phyloP scores from a whole-genome alignment of 2,329 filamentous ascomycete genomes.

The Fusarium incarnatum region DNA sequence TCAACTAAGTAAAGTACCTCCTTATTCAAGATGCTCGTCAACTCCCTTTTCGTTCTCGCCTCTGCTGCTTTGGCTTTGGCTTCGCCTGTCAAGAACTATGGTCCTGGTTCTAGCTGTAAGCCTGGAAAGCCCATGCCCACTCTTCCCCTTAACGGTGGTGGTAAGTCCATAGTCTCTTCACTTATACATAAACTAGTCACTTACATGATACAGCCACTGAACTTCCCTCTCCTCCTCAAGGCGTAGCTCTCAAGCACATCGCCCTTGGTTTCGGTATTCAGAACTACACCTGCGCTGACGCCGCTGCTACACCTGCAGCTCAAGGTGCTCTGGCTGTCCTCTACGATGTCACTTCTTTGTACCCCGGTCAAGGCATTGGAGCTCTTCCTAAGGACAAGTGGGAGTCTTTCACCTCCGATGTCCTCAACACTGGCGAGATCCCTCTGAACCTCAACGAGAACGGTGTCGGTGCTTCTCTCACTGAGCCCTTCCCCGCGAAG shows the following conservation, averaged over 20 bases:
- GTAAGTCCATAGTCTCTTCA: slow-evolving; percentile 45
- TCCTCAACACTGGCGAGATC: slow-evolving; percentile 56
- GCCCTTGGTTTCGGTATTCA: slow-evolving; percentile 73
- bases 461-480: slow-evolving; percentile 55
- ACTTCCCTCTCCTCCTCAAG: slow-evolving; percentile 57
- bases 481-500: slow-evolving; percentile 58
- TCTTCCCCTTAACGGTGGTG: slow-evolving; percentile 55
- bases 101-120: slow-evolving; percentile 33
- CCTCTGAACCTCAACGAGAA: slow-evolving; percentile 61
- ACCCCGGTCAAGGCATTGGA: slow-evolving; percentile 56
- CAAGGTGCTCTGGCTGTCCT: slow-evolving; percentile 69
- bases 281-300: slow-evolving; percentile 72
- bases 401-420: slow-evolving; percentile 53
- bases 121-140: slow-evolving; percentile 36
- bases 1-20: neutral
- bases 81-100: slow-evolving; percentile 42
- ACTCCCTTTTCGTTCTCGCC: slow-evolving; percentile 50
- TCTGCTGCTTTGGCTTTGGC: slow-evolving; percentile 50
- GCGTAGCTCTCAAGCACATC: slow-evolving; percentile 63
- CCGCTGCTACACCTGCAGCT: slow-evolving; percentile 52
- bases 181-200: slow-evolving; percentile 13
- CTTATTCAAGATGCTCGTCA: slow-evolving; percentile 49
- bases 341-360: slow-evolving; percentile 67
- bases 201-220: slow-evolving; percentile 52
- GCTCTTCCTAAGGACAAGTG: slow-evolving; percentile 57